Conservation (phyloP, 495 filamentous ascomycete species). For the Talaromyces ruber region DNA sequence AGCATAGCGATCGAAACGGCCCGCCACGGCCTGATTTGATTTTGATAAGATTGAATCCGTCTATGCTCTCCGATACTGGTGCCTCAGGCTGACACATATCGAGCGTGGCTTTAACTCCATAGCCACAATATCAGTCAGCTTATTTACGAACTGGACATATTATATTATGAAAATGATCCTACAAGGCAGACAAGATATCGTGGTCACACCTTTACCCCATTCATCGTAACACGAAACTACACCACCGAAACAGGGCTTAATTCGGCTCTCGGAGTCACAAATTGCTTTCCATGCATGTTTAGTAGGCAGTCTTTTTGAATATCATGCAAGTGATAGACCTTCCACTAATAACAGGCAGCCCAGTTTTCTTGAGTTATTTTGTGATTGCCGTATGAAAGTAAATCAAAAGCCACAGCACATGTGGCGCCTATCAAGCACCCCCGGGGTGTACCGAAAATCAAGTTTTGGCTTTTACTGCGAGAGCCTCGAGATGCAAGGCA, state of each 20-base stretch:
- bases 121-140: neutral
- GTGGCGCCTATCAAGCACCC: neutral
- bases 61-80: neutral
- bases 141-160: neutral
- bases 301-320: neutral
- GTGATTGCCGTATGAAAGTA: neutral
- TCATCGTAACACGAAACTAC: neutral
- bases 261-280: neutral
- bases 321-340: neutral
- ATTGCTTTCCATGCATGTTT: neutral
- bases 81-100: neutral
- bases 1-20: neutral
- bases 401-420: neutral
- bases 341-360: too few relatives aligned
- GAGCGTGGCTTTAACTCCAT: neutral
- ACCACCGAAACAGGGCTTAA: neutral
- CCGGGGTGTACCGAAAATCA: neutral
- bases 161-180: neutral
- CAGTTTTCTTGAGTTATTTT: too few relatives aligned
- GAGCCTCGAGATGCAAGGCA: neutral
- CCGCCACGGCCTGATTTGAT: neutral
- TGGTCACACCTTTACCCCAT: neutral
- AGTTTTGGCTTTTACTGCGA: neutral
- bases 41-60: neutral
- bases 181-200: neutral